These are phyloP conservation scores for Fusarium piperis DNA, from an alignment of 2,329 filamentous ascomycete species.

Conservation along the genomic window DNA sequence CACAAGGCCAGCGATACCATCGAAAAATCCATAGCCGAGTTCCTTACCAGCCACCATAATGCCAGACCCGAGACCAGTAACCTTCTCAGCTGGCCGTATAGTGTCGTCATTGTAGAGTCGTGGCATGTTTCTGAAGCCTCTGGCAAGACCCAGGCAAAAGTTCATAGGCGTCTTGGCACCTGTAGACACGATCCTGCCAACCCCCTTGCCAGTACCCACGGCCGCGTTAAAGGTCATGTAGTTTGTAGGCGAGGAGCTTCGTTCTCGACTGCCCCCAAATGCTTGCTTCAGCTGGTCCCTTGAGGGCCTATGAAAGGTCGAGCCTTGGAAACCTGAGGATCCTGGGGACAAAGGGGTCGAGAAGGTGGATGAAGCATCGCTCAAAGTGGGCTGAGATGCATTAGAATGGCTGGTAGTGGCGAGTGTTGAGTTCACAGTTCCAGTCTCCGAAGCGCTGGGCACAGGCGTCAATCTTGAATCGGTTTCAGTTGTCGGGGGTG, in stretches of 20 bases:
- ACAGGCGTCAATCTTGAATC: slow-evolving; percentile 9
- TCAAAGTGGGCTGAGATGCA: slow-evolving; percentile 33
- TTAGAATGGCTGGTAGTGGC: slow-evolving; percentile 30
- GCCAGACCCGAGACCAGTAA: slow-evolving; percentile 80
- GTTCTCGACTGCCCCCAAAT: slow-evolving; percentile 9
- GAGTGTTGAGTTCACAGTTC: slow-evolving; percentile 1
- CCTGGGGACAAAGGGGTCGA: slow-evolving; percentile 23
- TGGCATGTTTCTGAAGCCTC: slow-evolving; percentile 89
- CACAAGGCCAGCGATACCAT: slow-evolving; percentile 82
- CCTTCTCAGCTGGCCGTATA: slow-evolving; percentile 79
- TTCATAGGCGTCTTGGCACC: slow-evolving; percentile 85
- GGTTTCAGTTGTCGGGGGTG: slow-evolving; percentile 6
- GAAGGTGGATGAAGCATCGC: slow-evolving; percentile 32
- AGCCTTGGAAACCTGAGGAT: slow-evolving; percentile 18
- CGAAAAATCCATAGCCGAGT: slow-evolving; percentile 80
- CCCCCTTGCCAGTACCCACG: slow-evolving; percentile 71
- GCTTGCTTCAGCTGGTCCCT: slow-evolving; percentile 30
- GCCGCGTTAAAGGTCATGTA: slow-evolving; percentile 63
- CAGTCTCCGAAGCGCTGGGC: slow-evolving; percentile 15
- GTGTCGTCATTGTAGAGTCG: slow-evolving; percentile 86
- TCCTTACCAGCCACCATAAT: slow-evolving; percentile 81
- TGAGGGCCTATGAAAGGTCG: slow-evolving; percentile 18
- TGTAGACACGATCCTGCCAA: slow-evolving; percentile 78
- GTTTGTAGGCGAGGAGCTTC: slow-evolving; percentile 35
- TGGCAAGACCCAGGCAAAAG: slow-evolving; percentile 82